phyloP scores from a whole-genome alignment of 768 basidiomycete species.

The Suillus fuscotomentosus region DNA sequence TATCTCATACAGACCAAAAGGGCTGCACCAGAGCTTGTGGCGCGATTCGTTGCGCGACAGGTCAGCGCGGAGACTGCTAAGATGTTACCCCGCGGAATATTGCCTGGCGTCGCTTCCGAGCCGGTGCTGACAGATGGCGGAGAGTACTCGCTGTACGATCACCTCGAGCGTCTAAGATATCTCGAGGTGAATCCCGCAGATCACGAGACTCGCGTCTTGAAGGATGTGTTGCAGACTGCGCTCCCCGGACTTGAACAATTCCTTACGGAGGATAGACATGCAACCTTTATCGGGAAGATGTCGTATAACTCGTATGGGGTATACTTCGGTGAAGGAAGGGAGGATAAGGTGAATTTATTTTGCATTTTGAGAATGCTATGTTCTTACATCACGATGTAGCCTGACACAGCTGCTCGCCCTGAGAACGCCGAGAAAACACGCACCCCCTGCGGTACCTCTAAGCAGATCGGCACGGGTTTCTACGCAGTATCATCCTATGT shows the following conservation, averaged over 20 bases:
- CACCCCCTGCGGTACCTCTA: conserved; percentile 71
- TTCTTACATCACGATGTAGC: conserved; percentile 36
- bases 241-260: conserved; percentile 74
- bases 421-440: conserved; percentile 76
- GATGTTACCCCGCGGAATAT: conserved; percentile 34
- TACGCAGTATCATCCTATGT: conserved; percentile 78
- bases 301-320: conserved; percentile 78
- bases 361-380: not conserved
- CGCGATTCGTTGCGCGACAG: conserved; percentile 72
- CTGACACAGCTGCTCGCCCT: conserved; percentile 49
- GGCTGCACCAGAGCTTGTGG: conserved; percentile 55
- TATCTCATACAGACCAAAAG: conserved; percentile 50
- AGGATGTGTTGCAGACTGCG: conserved; percentile 54
- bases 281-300: conserved; percentile 65
- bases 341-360: conserved; percentile 56
- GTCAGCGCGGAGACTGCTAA: conserved; percentile 64
- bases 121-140: conserved; percentile 38
- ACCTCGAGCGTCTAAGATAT: conserved; percentile 73
- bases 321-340: conserved; percentile 60
- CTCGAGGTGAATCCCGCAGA: conserved; percentile 50
- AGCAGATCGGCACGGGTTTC: conserved; percentile 73
- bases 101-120: conserved; percentile 17
- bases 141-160: conserved; percentile 69
- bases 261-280: conserved; percentile 61
- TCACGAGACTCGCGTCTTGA: conserved; percentile 50